Evolutionary conservation across 2,329 filamentous ascomycete species (phyloP).

Genomic region (Alternaria novae-zelandiae): DNA sequence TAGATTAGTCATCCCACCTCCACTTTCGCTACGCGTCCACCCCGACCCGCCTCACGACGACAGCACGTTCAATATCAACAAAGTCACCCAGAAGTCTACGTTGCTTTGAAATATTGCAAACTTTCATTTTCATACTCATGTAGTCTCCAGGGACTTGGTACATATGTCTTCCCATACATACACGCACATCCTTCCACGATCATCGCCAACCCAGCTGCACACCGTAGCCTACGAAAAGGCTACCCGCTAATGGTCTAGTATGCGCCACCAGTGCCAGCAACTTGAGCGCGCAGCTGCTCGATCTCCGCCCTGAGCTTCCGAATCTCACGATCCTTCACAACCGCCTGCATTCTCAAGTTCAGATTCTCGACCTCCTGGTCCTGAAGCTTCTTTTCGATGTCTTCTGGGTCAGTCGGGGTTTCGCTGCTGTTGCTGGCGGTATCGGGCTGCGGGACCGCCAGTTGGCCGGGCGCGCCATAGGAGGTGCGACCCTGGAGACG

Average conservation of each 20-base stretch:
- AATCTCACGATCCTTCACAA: not conserved
- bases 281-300: not conserved
- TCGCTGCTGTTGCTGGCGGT: not conserved
- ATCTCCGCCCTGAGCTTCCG: not conserved
- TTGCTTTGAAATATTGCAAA: accelerated
- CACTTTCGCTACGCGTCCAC: not conserved
- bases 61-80: not conserved
- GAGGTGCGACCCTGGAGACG: not conserved
- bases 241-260: not conserved
- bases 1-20: not conserved
- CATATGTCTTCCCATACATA: not conserved
- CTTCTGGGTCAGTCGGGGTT: not conserved
- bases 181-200: not conserved
- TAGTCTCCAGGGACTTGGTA: not conserved
- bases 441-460: not conserved
- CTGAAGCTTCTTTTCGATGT: not conserved
- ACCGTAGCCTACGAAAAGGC: not conserved
- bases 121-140: not conserved
- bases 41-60: not conserved
- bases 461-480: not conserved
- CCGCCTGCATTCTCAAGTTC: not conserved
- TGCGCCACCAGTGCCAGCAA: not conserved
- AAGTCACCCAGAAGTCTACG: not conserved
- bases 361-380: not conserved
- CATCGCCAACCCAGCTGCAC: not conserved